Evolutionary conservation across 108 stramenopile genomes (phyloP).

Genomic region (Skeletonema potamos): DNA sequence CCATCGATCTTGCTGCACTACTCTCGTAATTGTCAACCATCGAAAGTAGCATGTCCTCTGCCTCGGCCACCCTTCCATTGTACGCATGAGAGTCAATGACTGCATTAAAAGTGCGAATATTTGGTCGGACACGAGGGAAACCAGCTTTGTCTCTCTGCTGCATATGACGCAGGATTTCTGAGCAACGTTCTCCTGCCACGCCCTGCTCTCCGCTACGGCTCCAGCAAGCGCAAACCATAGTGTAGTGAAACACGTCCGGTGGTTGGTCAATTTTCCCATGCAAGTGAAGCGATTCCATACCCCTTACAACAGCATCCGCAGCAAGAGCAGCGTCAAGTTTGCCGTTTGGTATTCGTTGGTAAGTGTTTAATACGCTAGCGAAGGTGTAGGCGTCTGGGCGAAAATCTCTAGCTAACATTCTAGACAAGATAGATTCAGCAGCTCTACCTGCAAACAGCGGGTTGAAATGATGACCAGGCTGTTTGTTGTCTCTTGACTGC

Average conservation of each 20-base stretch:
- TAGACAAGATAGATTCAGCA: slow-evolving; percentile 39
- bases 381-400: slow-evolving; percentile 61
- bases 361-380: slow-evolving; percentile 56
- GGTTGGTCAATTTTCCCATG: slow-evolving; percentile 53
- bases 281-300: slow-evolving; percentile 63
- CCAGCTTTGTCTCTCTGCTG: slow-evolving; percentile 50
- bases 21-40: slow-evolving; percentile 61
- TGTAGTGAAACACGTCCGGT: slow-evolving; percentile 52
- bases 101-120: slow-evolving; percentile 68
- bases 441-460: slow-evolving; percentile 40
- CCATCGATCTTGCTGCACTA: slow-evolving; percentile 42
- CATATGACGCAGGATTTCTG: slow-evolving; percentile 65
- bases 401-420: slow-evolving; percentile 32
- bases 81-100: slow-evolving; percentile 60
- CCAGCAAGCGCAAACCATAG: slow-evolving; percentile 68
- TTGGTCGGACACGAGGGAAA: slow-evolving; percentile 53
- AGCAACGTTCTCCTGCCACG: slow-evolving; percentile 49
- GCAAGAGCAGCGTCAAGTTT: slow-evolving; percentile 53
- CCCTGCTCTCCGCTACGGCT: slow-evolving; percentile 46
- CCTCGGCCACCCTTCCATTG: slow-evolving; percentile 48
- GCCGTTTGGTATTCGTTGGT: slow-evolving; percentile 47
- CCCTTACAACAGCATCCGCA: slow-evolving; percentile 59
- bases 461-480: slow-evolving; percentile 5
- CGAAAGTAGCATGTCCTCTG: slow-evolving; percentile 59
- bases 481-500: background rate